Evolutionary conservation across 1,139 yeast genomes (phyloP), one percentile per base, ranked within the genome.

Genomic region (Zygosaccharomyces sapae): DNA sequence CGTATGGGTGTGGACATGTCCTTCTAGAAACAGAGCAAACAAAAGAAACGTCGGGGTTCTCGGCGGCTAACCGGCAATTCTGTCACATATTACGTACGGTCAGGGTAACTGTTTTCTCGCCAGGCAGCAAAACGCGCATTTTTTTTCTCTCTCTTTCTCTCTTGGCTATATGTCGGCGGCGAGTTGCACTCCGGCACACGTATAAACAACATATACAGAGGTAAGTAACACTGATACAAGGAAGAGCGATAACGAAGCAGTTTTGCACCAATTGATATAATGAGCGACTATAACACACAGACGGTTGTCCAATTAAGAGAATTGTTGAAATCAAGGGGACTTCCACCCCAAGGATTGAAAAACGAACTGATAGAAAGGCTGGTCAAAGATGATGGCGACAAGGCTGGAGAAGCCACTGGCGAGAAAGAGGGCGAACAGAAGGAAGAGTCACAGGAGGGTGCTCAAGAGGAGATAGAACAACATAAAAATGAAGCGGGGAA

Each of bases 261-360:
- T 19, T 12, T 30, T 18, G 12, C 18, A 37, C 20, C 19, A 29
- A 37, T 27, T 25, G 37, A 29, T 31, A 37, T 22, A 22, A 82
- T 81, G 87, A 56, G 82, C 12, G 80, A 78, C 37, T 85, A 82
- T 67, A 64, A 80, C 78, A 47, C 78, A 74, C 58, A 54, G 27
- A 90, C 95, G 30, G 97, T 89, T 43, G 82, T 85, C 34, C 96
- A 88, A 71, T 77, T 90, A 67, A 89, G 86, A 66, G 96, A 86
- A 54, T 59, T 80, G 47, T 77, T 92, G 59, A 83, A 84, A 59
- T 70, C 74, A 39, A 80, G 82, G 55, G 86, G 83, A 1, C 75
- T 92, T 49, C 66, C 95, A 3, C 72, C 76, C 5, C 80, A 83
- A 38, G 98, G 98, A 22, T 83, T 88, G 59, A 92, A 90, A 68